A percentile compares a stretch with the other conserved stretches of the same genome.
Evolutionary conservation across 2,329 filamentous ascomycete species (phyloP).

Genomic region (Diaporthe batatas): DNA sequence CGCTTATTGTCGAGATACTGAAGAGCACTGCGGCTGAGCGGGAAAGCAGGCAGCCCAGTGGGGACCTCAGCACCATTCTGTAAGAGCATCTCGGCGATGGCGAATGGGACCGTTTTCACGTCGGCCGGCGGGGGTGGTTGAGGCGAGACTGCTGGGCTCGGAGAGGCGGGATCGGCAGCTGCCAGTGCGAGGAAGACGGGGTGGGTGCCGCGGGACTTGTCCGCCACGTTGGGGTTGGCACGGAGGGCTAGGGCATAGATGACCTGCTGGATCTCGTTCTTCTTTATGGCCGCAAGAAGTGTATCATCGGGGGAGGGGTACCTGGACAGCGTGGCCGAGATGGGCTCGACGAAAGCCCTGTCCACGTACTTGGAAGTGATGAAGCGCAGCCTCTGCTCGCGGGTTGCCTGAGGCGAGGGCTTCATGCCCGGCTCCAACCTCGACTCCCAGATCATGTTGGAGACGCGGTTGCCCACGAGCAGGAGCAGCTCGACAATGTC

Average conservation of each 20-base stretch:
- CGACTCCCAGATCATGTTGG: slow-evolving; percentile 97
- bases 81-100: slow-evolving; percentile 89
- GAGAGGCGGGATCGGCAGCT: slow-evolving; percentile 89
- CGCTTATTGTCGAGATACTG: slow-evolving; percentile 87
- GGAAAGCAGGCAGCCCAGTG: slow-evolving; percentile 79
- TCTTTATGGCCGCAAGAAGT: slow-evolving; percentile 92
- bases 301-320: slow-evolving; percentile 88
- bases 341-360: slow-evolving; percentile 81
- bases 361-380: slow-evolving; percentile 97
- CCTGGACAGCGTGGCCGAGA: slow-evolving; percentile 80
- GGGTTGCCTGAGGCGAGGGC: slow-evolving; percentile 80
- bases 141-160: slow-evolving; percentile 64
- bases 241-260: slow-evolving; percentile 89
- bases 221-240: slow-evolving; percentile 87
- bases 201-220: slow-evolving; percentile 89
- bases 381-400: slow-evolving; percentile 93
- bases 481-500: slow-evolving; percentile 96
- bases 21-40: slow-evolving; percentile 83
- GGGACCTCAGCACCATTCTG: slow-evolving; percentile 96
- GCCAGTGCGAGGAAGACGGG: slow-evolving; percentile 91
- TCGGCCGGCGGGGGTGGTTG: slow-evolving; percentile 56
- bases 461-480: slow-evolving; percentile 91
- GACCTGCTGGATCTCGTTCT: slow-evolving; percentile 93
- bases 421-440: slow-evolving; percentile 81
- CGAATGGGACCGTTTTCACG: slow-evolving; percentile 76